phyloP scores from a whole-genome alignment of 2,329 filamentous ascomycete genomes.

The Penicillium nordicum region DNA sequence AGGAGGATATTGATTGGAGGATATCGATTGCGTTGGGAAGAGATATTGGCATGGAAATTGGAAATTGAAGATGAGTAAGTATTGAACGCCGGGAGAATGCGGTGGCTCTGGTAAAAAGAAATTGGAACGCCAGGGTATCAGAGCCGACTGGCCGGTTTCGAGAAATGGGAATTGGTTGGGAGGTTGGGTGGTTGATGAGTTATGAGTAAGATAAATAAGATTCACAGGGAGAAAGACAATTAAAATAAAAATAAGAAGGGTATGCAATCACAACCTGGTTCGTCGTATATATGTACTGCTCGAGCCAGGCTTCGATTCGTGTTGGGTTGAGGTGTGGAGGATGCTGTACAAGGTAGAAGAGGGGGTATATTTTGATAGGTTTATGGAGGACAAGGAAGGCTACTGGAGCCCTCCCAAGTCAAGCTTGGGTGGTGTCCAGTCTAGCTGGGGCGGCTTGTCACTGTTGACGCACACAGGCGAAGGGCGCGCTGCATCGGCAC shows the following conservation, averaged over 20 bases:
- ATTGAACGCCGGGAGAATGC: slow-evolving; percentile 1
- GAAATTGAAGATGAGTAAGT: background rate
- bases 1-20: background rate
- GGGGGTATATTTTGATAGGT: background rate
- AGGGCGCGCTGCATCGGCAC: slow-evolving; percentile 28
- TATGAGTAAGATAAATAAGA: background rate
- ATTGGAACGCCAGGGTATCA: slow-evolving; percentile 13
- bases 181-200: background rate
- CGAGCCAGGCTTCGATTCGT: slow-evolving; percentile 2
- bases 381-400: background rate
- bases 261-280: slow-evolving; percentile 6
- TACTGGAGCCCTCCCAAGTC: slow-evolving; percentile 32
- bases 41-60: background rate
- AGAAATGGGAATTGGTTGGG: background rate
- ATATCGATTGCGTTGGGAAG: background rate
- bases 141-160: slow-evolving; percentile 4
- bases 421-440: slow-evolving; percentile 39
- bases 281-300: slow-evolving; percentile 12
- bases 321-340: background rate
- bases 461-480: slow-evolving; percentile 29
- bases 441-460: slow-evolving; percentile 34
- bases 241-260: background rate
- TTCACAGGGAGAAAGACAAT: background rate
- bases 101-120: background rate
- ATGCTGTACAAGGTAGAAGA: slow-evolving; percentile 6